phyloP scores from a whole-genome alignment of 805 yeast species.

The Yarrowia deformans region DNA sequence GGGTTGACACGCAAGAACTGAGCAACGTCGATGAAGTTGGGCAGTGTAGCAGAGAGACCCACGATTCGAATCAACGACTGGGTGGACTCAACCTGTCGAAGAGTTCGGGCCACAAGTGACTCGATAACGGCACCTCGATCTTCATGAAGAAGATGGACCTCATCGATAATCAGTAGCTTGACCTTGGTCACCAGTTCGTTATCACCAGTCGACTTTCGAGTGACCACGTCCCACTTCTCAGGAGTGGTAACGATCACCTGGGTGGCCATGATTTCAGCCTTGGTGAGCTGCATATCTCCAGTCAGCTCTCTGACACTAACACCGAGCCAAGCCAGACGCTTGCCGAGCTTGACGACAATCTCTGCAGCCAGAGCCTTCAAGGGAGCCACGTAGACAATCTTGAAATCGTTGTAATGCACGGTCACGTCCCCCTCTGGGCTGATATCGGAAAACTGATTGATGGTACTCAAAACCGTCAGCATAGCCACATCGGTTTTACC shows the following conservation, averaged over 20 bases:
- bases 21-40: conserved; percentile 91
- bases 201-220: conserved; percentile 91
- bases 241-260: conserved; percentile 94
- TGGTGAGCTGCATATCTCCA: conserved; percentile 93
- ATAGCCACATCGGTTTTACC: conserved; percentile 96
- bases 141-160: conserved; percentile 94
- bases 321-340: conserved; percentile 82
- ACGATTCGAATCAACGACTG: conserved; percentile 94
- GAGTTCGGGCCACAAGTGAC: conserved; percentile 90
- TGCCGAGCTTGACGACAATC: conserved; percentile 86
- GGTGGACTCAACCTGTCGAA: conserved; percentile 91
- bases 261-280: conserved; percentile 77
- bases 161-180: conserved; percentile 87
- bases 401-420: conserved; percentile 82
- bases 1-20: conserved; percentile 89
- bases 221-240: conserved; percentile 97
- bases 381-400: conserved; percentile 92
- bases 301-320: conserved; percentile 86
- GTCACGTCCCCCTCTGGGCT: conserved; percentile 58
- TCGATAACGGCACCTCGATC: conserved; percentile 98
- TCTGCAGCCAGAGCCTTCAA: conserved; percentile 95
- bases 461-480: conserved; percentile 77
- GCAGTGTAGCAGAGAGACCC: conserved; percentile 92
- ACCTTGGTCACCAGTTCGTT: conserved; percentile 84
- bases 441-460: conserved; percentile 62